phyloP scores from a whole-genome alignment of 108 stramenopile species.

The Bacterosira constricta region DNA sequence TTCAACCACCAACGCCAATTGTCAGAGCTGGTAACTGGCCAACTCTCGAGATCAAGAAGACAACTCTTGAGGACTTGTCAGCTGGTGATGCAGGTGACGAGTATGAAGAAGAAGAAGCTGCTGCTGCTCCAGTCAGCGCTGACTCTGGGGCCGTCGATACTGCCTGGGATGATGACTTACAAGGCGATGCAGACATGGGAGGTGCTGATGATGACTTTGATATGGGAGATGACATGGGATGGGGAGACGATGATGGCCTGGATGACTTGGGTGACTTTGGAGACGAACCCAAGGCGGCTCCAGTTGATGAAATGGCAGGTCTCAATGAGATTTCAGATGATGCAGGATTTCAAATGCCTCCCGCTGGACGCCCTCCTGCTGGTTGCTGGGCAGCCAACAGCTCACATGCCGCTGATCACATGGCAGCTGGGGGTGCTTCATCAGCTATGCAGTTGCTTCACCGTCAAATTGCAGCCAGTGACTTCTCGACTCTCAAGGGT shows the following conservation, averaged over 20 bases:
- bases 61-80: constrained; percentile 83
- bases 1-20: constrained; percentile 98
- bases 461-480: constrained; percentile 96
- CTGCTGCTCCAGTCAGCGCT: constrained; percentile 8
- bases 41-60: constrained; percentile 84
- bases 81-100: constrained; percentile 58
- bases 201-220: constrained; percentile 69
- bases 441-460: constrained; percentile 97
- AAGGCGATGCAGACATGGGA: constrained; percentile 49
- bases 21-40: constrained; percentile 95
- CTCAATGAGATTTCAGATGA: constrained; percentile 67
- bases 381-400: constrained; percentile 91
- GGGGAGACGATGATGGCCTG: constrained; percentile 90
- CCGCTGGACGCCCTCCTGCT: constrained; percentile 88
- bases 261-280: constrained; percentile 83
- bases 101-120: constrained; percentile 69
- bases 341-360: constrained; percentile 85
- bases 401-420: constrained; percentile 96
- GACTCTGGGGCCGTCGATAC: constrained; percentile 42
- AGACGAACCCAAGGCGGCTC: constrained; percentile 20
- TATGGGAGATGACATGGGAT: constrained; percentile 76
- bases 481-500: constrained; percentile 84
- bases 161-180: constrained; percentile 59
- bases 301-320: constrained; percentile 70
- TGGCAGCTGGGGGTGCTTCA: constrained; percentile 93